Conservation (phyloP, 78 protist genomes). For the slime mould (Dictyostelium discoideum) region dicty_2.7 NC_007090.3:3006501-3007000, state of each 20-base stretch:
- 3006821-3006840: conserved; percentile 24
- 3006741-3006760: conserved; percentile 68
- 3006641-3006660: background rate
- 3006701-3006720: conserved; percentile 58
- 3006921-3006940: conserved; percentile 48
- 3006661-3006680: background rate
- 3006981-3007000: conserved; percentile 21
- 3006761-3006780: conserved; percentile 55
- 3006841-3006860: conserved; percentile 47
- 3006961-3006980: conserved; percentile 69
- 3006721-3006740: conserved; percentile 80
- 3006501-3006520: background rate
- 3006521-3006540: background rate
- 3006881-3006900: conserved; percentile 26
- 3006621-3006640: background rate
- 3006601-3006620: conserved; percentile 17
- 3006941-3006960: conserved; percentile 55
- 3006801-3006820: conserved; percentile 13
- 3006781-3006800: conserved; percentile 38
- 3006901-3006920: conserved; percentile 44
- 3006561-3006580: background rate
- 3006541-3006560: background rate
- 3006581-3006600: too few relatives aligned
- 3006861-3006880: conserved; percentile 45
- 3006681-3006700: conserved; percentile 38